Conservation (phyloP, 192 early-diverging fungal species). For the Chytriomyces sp. region DNA sequence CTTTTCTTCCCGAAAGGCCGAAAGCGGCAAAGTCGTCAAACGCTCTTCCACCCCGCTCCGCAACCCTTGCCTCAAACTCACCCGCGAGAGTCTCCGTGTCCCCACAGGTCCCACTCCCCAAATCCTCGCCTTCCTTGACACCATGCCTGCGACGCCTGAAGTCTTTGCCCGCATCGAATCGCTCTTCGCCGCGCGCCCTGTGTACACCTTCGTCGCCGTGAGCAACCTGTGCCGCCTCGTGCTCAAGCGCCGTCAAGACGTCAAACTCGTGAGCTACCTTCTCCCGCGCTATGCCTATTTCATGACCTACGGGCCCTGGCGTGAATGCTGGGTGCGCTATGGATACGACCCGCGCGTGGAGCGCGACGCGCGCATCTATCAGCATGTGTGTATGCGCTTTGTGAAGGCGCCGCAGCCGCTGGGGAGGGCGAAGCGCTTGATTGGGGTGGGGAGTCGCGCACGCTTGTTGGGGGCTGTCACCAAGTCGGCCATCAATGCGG, state of each 20-base stretch:
- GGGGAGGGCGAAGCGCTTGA: slow-evolving; percentile 37
- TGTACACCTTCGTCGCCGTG: slow-evolving; percentile 42
- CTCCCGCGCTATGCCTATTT: slow-evolving; percentile 34
- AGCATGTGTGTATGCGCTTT: slow-evolving; percentile 40
- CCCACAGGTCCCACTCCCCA: slow-evolving; percentile 3
- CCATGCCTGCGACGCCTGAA: background rate
- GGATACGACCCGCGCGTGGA: slow-evolving; percentile 47
- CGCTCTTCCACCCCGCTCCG: too few relatives aligned
- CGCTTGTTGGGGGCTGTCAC: slow-evolving; percentile 9
- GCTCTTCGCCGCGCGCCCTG: slow-evolving; percentile 35
- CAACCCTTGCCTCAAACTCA: slow-evolving; percentile 25
- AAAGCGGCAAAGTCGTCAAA: too few relatives aligned
- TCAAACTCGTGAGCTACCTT: slow-evolving; percentile 23
- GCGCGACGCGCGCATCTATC: slow-evolving; percentile 32
- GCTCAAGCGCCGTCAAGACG: background rate
- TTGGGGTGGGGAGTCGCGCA: slow-evolving; percentile 25
- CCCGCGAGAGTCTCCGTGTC: background rate
- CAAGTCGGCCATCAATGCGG: background rate
- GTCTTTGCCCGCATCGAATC: slow-evolving; percentile 10
- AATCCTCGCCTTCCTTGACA: slow-evolving; percentile 16
- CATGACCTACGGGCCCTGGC: slow-evolving; percentile 37
- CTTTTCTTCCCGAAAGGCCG: background rate
- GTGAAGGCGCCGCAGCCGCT: slow-evolving; percentile 27
- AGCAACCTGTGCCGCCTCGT: slow-evolving; percentile 22
- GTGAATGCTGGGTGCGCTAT: slow-evolving; percentile 44